Evolutionary conservation across 345 rosid species (phyloP), one percentile per base, ranked within the genome.

Genomic region (Draba incana): DNA sequence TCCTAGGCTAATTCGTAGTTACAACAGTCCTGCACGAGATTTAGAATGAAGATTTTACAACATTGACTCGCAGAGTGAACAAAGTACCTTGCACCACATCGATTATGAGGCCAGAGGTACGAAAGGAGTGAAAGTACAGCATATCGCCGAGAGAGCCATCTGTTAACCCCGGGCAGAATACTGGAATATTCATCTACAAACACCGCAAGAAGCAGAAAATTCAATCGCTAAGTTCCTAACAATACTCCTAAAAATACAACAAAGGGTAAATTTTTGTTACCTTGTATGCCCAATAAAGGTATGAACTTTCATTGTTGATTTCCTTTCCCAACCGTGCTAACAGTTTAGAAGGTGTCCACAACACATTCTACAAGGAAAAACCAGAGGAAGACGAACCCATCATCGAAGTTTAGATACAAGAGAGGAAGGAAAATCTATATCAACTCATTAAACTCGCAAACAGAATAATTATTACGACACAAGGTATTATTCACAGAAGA

Each of bases 81-180:
- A 3, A 38, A 16, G 66, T 48, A 88, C 97, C 97, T 87, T 86
- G 92, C 39, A 88, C 85, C 31, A 88, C 55, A 45, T 91, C 96
- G 7, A 91, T 62, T 39, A 84, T 50, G 28, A 91, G 79, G 68
- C 92, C 88, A 7, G 90, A 80, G 70, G 70, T 80, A 43, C 79
- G 82, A 24, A 84, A 84, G 23, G 96, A 89, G 80, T 94, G 99
- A 61, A 91, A 89, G 75, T 91, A 91, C 69, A 94, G 46, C 98
- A 88, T 94, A 86, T 91, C 97, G 38, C 98, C 99, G 20, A 94
- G 66, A 25, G 99, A 91, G 69, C 99, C 99, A 84, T 94, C 99
- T 12, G 97, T 94, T 74, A 89, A 67, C 30, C 93, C 96, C 0
- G 98, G 98, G 68, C 99, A 94, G 79, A 81, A 94, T 39, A 89